Evolutionary conservation across 495 filamentous ascomycete genomes (phyloP), one percentile per base, ranked within the genome.

Genomic region (Neurospora tetrasperma): DNA sequence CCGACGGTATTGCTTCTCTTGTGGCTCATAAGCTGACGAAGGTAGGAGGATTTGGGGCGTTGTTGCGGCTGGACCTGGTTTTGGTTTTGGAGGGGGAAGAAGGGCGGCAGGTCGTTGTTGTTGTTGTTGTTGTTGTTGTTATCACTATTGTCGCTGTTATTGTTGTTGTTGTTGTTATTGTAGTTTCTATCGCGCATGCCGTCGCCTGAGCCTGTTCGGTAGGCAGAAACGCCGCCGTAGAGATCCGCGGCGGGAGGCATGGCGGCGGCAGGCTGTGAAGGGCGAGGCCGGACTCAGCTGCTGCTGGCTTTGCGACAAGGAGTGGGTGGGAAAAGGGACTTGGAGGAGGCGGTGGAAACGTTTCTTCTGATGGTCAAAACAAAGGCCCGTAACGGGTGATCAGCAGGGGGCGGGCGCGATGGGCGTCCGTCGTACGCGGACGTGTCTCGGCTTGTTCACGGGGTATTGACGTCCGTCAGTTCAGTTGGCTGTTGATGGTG

Each of bases 21-120:
- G 54, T 85, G 83, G 71, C 78, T 76, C 70, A 90, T 88, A 76
- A 90, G 84, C 16, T 87, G 86, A 72, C 83, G 86, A 69, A 90
- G 78, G 39, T 89, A 85, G 18, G 85, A 86, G 8, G 88, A 89
- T 79, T 87, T 89, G 75, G 85, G 83, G n/a, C 84, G 83, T 20
- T 83, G 81, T 72, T 84, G 84, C 39, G 41, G 69, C 38, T 62
- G 71, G 40, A 62, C 16, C 54, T 62, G 72, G 31, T 40, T 43
- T 12, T 70, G 72, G 72, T 42, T 35, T 11, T 43, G 54, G 54
- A 62, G 54, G 14, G 54, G 54, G 0, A 62, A 69, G 41, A 42
- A 74, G 41, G 48, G 39, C 20, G 40, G 14, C 62, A 70, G 39
- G 41, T 42, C 44, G 23, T 42, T 7, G 70, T 54, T 41, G 71